phyloP scores from a whole-genome alignment of 2,329 filamentous ascomycete genomes.

The Nigrograna mackinnonii region DNA sequence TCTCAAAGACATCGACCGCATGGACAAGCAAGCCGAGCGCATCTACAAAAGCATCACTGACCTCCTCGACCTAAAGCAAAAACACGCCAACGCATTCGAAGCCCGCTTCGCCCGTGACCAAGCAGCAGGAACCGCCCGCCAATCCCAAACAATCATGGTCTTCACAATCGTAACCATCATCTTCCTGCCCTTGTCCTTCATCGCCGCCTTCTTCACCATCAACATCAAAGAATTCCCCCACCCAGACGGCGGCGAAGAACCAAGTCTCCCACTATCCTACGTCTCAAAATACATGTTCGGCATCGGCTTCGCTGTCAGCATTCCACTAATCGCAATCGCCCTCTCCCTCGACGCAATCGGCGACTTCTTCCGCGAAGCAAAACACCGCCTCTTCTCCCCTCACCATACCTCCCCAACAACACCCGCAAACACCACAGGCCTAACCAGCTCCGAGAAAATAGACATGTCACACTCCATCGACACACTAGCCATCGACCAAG shows the following conservation, averaged over 20 bases:
- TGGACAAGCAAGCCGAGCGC: slow-evolving; percentile 65
- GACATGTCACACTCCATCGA: slow-evolving; percentile 18
- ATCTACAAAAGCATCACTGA: slow-evolving; percentile 65
- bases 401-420: background rate
- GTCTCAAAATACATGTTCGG: slow-evolving; percentile 62
- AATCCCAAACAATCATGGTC: slow-evolving; percentile 61
- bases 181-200: slow-evolving; percentile 60
- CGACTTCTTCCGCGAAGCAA: slow-evolving; percentile 32
- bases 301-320: slow-evolving; percentile 57
- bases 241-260: slow-evolving; percentile 23
- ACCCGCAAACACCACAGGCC: background rate
- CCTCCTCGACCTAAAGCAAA: slow-evolving; percentile 69
- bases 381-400: slow-evolving; percentile 18
- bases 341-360: slow-evolving; percentile 48
- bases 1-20: slow-evolving; percentile 63
- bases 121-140: slow-evolving; percentile 61
- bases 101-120: slow-evolving; percentile 65
- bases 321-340: slow-evolving; percentile 53
- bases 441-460: background rate
- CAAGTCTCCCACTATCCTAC: slow-evolving; percentile 50
- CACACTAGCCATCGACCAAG: slow-evolving; percentile 28
- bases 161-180: slow-evolving; percentile 64
- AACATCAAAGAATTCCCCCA: slow-evolving; percentile 55
- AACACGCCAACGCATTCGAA: slow-evolving; percentile 70
- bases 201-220: slow-evolving; percentile 60